Conservation (phyloP, 768 basidiomycete genomes). For the Tricholoma flavovirens region DNA sequence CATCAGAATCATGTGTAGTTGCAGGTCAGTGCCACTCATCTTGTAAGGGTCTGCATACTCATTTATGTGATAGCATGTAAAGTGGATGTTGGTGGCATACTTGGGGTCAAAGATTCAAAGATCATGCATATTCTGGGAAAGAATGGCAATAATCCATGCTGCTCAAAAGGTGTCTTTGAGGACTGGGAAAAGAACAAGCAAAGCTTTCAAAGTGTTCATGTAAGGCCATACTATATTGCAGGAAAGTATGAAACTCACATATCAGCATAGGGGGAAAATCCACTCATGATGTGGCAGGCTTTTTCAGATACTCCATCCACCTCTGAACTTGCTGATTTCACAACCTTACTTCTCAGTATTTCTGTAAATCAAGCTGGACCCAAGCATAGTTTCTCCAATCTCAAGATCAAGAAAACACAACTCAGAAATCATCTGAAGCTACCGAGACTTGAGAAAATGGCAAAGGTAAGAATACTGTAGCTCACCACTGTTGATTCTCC, state of each 20-base stretch:
- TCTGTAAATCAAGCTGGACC: constrained; percentile 19
- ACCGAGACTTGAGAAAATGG: constrained; percentile 21
- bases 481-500: not conserved
- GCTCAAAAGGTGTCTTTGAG: constrained; percentile 12
- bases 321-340: constrained; percentile 17
- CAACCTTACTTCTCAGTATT: constrained; percentile 17
- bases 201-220: constrained; percentile 10
- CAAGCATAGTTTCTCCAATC: constrained; percentile 21
- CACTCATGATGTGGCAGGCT: constrained; percentile 15
- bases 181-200: constrained; percentile 15
- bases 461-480: constrained; percentile 13
- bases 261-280: constrained; percentile 2
- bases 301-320: not conserved
- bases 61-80: too few relatives aligned
- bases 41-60: too few relatives aligned
- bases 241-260: too few relatives aligned
- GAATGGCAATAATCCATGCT: too few relatives aligned
- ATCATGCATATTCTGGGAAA: too few relatives aligned
- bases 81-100: too few relatives aligned
- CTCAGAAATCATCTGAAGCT: constrained; percentile 19
- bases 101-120: too few relatives aligned
- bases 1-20: too few relatives aligned
- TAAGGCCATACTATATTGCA: constrained; percentile 2
- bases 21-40: too few relatives aligned
- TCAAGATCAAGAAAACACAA: constrained; percentile 23